Evolutionary conservation across 371 early-diverging fungal genomes (phyloP).

Genomic region (Blyttiomyces sp.): DNA sequence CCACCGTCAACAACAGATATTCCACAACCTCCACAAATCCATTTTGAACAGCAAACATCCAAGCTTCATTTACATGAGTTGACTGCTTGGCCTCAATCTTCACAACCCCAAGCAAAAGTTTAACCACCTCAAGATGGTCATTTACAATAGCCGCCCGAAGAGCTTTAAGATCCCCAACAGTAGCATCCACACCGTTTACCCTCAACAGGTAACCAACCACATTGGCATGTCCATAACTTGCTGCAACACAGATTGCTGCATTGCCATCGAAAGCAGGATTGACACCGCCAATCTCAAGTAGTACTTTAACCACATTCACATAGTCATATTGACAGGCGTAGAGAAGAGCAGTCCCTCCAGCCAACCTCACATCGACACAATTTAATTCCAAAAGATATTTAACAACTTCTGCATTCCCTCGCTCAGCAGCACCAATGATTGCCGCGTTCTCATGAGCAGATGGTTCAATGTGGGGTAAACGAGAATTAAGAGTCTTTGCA

Average conservation of each 20-base stretch:
- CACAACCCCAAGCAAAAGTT: too few species aligned
- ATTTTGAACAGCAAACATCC: too few species aligned
- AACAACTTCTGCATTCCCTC: background rate
- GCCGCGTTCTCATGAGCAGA: background rate
- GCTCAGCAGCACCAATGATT: background rate
- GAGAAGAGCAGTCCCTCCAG: too few species aligned
- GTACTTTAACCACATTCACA: background rate
- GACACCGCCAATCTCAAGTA: background rate
- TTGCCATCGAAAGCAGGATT: background rate
- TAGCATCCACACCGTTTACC: background rate
- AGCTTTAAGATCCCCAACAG: background rate
- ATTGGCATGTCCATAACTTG: background rate
- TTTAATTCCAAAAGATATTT: background rate
- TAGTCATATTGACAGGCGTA: too few species aligned
- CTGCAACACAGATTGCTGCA: background rate
- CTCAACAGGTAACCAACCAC: background rate
- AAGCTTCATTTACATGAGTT: too few species aligned
- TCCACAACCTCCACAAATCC: slow-evolving; percentile 3
- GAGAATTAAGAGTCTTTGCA: background rate
- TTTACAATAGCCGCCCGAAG: too few species aligned
- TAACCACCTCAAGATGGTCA: too few species aligned
- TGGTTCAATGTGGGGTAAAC: background rate
- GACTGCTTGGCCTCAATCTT: too few species aligned
- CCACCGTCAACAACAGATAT: background rate
- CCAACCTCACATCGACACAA: too few species aligned